These are phyloP conservation scores for Naematelia aurantialba DNA, from an alignment of 768 basidiomycete species.

Conservation along the genomic window DNA sequence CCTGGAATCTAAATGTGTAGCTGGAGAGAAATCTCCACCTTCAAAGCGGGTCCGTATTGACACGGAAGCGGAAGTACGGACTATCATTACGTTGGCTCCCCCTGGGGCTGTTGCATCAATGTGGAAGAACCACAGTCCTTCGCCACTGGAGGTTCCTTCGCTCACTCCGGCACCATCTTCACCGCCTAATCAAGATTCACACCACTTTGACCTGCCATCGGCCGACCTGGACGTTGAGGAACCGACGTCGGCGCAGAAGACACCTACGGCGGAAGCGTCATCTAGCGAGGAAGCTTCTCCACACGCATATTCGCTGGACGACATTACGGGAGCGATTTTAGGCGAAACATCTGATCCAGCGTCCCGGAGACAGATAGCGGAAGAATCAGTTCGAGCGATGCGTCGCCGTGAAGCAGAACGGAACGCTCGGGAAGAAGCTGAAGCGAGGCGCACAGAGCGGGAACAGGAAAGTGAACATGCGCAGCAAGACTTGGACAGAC, in stretches of 20 bases:
- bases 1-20: background rate
- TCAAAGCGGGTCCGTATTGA: background rate
- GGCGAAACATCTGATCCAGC: no score
- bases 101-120: background rate
- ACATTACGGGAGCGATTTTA: no score
- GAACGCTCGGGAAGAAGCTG: background rate
- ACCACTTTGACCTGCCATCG: no score
- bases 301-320: no score
- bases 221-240: no score
- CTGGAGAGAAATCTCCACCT: background rate
- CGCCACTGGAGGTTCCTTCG: background rate
- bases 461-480: background rate
- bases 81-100: background rate
- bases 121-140: background rate
- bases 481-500: background rate
- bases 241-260: no score
- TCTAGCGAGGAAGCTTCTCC: no score
- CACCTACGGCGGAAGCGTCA: no score
- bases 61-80: background rate
- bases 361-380: background rate
- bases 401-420: background rate
- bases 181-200: no score
- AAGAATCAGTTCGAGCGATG: background rate
- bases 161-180: background rate
- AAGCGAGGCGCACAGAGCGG: background rate